Base-by-base conservation (phyloP, 331 rosid genomes). In the Quercus lobata region DNA sequence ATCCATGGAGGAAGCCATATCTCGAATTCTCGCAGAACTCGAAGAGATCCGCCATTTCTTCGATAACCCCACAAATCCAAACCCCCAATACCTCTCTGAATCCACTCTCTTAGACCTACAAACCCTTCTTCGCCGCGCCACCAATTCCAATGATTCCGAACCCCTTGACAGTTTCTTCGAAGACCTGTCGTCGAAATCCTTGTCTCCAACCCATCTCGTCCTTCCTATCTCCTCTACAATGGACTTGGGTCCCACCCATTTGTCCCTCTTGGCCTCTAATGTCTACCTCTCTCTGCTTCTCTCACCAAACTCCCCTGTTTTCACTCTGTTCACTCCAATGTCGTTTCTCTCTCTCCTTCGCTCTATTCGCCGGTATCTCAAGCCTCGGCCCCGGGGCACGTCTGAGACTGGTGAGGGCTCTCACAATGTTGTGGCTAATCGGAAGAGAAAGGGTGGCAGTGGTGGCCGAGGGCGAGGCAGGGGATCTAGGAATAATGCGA, bases 311-410 rank as follows among this genome's bases (percentile, higher is more conserved):
- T 92, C 97, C 29, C 98, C 98, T 10, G 96, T 92, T 41, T 86
- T 93, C 84, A 89, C 97, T 41, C 90, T 95, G 65, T 95, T 95
- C 83, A 86, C 93, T 56, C 98, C 97, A 6, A 80, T 95, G 82
- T 88, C 90, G 1, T 91, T 93, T 57, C 92, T 92, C 80, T 92
- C 98, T 60, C 90, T 95, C 81, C 97, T 95, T 80, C 93, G 92
- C 66, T 91, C 97, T n/a, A 77, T 95, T 57, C 97, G 97, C 46
- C 91, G 94, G 29, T 83, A 83, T 52, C 84, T 90, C 80, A 95
- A 92, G 87, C 82, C 57, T 63, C 83, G 80, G 6, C 69, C 82
- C 2, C 17, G 2, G 10, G 73, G 14, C 11, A 73, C 69, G 9
- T 25, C 60, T 4, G 76, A 69, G 0, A 55, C 57, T 5, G 44